phyloP scores from a whole-genome alignment of 2,329 filamentous ascomycete species.

The Fonsecaea nubica region DNA sequence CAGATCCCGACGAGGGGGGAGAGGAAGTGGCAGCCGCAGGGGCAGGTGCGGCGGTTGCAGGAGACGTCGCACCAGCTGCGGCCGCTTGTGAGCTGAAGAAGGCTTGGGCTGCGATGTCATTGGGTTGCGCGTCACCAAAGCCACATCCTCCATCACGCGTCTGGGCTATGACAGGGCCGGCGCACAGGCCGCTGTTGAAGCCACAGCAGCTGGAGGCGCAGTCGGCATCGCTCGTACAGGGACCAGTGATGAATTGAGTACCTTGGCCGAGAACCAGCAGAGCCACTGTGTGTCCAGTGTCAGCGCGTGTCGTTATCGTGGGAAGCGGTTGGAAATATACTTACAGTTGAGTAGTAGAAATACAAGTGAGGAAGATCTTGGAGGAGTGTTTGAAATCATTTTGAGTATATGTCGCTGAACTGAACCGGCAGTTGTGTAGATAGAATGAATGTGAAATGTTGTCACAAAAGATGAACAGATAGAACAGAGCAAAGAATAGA shows the following conservation, averaged over 20 bases:
- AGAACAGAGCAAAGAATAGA: neutral
- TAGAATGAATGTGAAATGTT: slow-evolving; percentile 23
- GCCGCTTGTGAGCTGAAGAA: slow-evolving; percentile 35
- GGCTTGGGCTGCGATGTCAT: slow-evolving; percentile 39
- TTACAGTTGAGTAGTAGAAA: slow-evolving; percentile 32
- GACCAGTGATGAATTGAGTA: slow-evolving; percentile 43
- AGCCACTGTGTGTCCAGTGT: slow-evolving; percentile 22
- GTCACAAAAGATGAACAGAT: neutral
- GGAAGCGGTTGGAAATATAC: neutral
- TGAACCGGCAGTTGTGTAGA: slow-evolving; percentile 25
- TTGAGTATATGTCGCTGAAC: slow-evolving; percentile 17
- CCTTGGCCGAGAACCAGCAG: slow-evolving; percentile 32
- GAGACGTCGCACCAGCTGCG: slow-evolving; percentile 20
- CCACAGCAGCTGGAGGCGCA: slow-evolving; percentile 43
- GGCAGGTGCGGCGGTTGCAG: slow-evolving; percentile 18
- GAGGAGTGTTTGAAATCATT: slow-evolving; percentile 23
- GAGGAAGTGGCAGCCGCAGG: slow-evolving; percentile 1
- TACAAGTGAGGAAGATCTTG: slow-evolving; percentile 19
- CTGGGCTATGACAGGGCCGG: slow-evolving; percentile 40
- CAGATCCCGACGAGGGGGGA: neutral
- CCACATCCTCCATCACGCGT: slow-evolving; percentile 41
- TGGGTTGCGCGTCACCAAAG: slow-evolving; percentile 38
- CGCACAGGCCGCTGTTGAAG: slow-evolving; percentile 41
- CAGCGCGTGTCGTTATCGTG: neutral
- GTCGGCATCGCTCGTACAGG: slow-evolving; percentile 40